phyloP scores from a whole-genome alignment of 305 asterid genomes.

The Fraxinus nigra region DNA sequence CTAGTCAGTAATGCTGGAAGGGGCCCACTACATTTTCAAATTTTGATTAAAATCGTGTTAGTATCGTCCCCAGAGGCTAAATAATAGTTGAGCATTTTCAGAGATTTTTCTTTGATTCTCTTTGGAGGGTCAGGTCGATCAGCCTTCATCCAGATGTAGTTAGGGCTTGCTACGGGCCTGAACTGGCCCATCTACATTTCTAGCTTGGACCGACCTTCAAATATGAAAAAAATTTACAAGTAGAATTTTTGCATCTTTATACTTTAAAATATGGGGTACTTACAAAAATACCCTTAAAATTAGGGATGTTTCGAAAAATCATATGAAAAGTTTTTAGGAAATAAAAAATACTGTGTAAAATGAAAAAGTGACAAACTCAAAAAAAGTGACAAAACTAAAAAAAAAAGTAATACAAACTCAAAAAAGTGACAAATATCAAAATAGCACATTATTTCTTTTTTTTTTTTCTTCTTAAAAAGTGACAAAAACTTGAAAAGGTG shows the following conservation, averaged over 20 bases:
- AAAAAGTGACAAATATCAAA: too few species aligned
- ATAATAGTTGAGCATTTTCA: neutral
- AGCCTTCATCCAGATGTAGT: neutral
- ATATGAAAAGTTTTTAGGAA: too few species aligned
- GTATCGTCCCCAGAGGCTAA: neutral
- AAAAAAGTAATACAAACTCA: too few species aligned
- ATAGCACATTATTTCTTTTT: too few species aligned
- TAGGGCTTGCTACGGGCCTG: neutral
- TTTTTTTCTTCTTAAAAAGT: too few species aligned
- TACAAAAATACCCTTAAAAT: too few species aligned
- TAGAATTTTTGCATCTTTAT: neutral
- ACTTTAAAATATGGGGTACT: too few species aligned
- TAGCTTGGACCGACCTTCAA: neutral
- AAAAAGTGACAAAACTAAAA: too few species aligned
- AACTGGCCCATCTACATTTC: neutral
- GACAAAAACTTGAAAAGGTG: too few species aligned
- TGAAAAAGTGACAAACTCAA: too few species aligned
- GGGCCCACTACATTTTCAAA: neutral
- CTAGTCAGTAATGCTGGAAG: neutral
- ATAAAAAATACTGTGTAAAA: too few species aligned
- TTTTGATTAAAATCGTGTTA: neutral
- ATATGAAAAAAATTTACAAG: neutral
- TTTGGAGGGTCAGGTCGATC: neutral
- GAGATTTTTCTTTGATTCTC: neutral
- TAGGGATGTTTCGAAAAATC: too few species aligned